Conservation (phyloP, 495 filamentous ascomycete species). For the Tuber indicum region DNA sequence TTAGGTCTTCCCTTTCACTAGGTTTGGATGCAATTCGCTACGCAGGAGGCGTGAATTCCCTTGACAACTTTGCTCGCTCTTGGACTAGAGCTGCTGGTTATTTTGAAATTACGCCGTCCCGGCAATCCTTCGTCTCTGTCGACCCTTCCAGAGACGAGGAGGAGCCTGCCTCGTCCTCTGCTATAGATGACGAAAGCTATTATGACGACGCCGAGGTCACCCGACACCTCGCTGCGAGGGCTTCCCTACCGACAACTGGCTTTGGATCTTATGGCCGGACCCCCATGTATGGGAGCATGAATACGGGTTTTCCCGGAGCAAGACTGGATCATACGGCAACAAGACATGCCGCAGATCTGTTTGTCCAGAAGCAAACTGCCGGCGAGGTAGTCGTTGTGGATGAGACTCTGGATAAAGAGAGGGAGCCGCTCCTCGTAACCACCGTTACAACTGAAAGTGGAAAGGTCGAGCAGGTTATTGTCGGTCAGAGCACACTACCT, state of each 20-base stretch:
- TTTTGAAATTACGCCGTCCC: constrained; percentile 70
- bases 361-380: constrained; percentile 56
- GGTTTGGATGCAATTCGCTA: constrained; percentile 62
- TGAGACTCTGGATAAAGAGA: constrained; percentile 56
- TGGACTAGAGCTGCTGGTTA: constrained; percentile 92
- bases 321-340: constrained; percentile 62
- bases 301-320: constrained; percentile 27
- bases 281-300: constrained; percentile 19
- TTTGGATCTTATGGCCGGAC: constrained; percentile 32
- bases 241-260: constrained; percentile 7
- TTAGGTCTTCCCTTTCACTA: constrained; percentile 67
- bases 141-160: constrained; percentile 46
- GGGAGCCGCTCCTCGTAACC: constrained; percentile 75
- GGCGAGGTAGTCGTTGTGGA: constrained; percentile 47
- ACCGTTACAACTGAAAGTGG: constrained; percentile 81
- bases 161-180: constrained; percentile 42
- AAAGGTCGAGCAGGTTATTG: constrained; percentile 68
- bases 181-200: constrained; percentile 34
- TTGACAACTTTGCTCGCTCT: constrained; percentile 88
- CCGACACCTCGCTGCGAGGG: constrained; percentile 6
- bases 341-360: constrained; percentile 56
- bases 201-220: constrained; percentile 33
- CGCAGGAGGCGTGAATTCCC: constrained; percentile 83
- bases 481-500: constrained; percentile 86
- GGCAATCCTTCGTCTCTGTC: constrained; percentile 61